These are phyloP conservation scores for Melanopsichium pennsylvanicum DNA, from an alignment of 1,284 basidiomycete species.

Conservation along the genomic window DNA sequence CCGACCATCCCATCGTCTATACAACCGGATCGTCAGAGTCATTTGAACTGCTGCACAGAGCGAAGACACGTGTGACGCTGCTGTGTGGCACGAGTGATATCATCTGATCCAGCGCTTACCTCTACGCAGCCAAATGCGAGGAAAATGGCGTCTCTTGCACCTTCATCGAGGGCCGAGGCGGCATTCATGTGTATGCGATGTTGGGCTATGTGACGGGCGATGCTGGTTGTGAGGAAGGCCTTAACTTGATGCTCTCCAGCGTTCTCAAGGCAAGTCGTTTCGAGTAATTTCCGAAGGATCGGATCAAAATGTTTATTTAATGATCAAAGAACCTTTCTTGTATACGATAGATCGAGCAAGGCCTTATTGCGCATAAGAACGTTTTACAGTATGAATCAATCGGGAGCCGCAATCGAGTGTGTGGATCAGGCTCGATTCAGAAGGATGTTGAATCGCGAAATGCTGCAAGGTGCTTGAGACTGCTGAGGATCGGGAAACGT, in stretches of 20 bases:
- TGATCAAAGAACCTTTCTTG: no score
- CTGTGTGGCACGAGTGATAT: conserved; percentile 2
- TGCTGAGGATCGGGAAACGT: no score
- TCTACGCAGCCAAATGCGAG: conserved; percentile 1
- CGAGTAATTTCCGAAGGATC: no score
- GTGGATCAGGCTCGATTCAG: no score
- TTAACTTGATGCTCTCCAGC: conserved; percentile 1
- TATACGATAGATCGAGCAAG: no score
- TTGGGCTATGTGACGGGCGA: background rate
- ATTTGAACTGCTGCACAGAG: background rate
- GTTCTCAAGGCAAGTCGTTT: conserved; percentile 4
- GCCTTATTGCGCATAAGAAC: no score
- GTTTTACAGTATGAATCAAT: no score
- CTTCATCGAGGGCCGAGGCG: conserved; percentile 3
- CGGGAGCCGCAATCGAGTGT: no score
- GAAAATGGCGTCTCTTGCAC: background rate
- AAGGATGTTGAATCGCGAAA: no score
- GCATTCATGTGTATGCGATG: conserved; percentile 1
- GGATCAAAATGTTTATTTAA: no score
- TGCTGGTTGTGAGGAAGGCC: background rate
- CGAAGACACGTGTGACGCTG: conserved; percentile 1
- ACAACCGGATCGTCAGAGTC: background rate
- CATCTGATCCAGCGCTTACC: background rate
- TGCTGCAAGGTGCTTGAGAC: no score
- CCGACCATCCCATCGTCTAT: background rate